Conservation (phyloP, 768 basidiomycete species). For the Roridomyces roridus region DNA sequence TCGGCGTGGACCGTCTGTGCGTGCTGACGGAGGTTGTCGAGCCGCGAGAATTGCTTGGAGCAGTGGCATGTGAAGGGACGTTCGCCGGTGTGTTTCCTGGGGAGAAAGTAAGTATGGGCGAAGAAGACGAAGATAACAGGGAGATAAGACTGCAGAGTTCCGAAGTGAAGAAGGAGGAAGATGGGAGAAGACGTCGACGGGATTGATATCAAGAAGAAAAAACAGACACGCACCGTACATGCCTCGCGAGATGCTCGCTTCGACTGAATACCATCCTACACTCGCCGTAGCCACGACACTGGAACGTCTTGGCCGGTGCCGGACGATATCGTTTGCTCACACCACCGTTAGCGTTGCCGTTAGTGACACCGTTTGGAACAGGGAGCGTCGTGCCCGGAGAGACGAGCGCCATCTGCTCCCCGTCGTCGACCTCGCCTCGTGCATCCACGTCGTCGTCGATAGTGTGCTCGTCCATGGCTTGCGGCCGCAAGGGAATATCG, state of each 20-base stretch:
- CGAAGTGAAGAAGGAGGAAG: too few relatives aligned
- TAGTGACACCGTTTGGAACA: background rate
- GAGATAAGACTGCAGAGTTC: too few relatives aligned
- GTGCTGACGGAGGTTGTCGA: slow-evolving; percentile 97
- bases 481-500: too few relatives aligned
- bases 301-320: slow-evolving; percentile 91
- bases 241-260: slow-evolving; percentile 94
- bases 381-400: too few relatives aligned
- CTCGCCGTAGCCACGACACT: slow-evolving; percentile 93
- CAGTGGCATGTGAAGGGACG: slow-evolving; percentile 98
- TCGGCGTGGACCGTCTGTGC: slow-evolving; percentile 98
- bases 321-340: slow-evolving; percentile 74
- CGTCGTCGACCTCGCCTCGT: background rate
- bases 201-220: too few relatives aligned
- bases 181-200: too few relatives aligned
- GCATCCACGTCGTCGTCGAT: slow-evolving; percentile 4
- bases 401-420: background rate
- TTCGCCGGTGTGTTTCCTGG: slow-evolving; percentile 97
- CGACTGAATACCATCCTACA: slow-evolving; percentile 97
- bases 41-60: slow-evolving; percentile 91
- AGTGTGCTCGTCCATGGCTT: too few relatives aligned
- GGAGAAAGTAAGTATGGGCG: background rate
- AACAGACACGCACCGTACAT: slow-evolving; percentile 68
- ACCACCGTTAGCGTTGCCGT: too few relatives aligned
- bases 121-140: too few relatives aligned